phyloP scores from a whole-genome alignment of 2,329 filamentous ascomycete genomes.

The Fusarium sp. region DNA sequence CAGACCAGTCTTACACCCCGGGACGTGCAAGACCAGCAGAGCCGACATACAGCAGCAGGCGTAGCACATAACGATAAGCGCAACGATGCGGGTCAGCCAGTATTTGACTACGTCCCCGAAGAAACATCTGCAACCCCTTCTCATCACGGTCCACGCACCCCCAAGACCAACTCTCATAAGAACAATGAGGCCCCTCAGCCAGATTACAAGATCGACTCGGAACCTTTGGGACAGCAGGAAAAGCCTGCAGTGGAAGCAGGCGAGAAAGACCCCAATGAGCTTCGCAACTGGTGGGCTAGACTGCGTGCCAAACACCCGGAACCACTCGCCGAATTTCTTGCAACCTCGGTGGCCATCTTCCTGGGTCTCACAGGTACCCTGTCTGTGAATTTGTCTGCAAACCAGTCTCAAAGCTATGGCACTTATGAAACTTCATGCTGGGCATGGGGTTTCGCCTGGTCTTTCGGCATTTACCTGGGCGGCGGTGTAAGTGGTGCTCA shows the following conservation, averaged over 20 bases:
- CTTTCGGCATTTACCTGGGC: constrained; percentile 42
- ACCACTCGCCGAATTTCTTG: constrained; percentile 39
- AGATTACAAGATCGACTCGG: constrained; percentile 29
- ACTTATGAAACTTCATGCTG: constrained; percentile 41
- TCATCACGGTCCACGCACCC: not conserved
- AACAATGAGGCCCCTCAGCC: constrained; percentile 1
- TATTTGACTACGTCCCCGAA: constrained; percentile 20
- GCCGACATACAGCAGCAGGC: constrained; percentile 12
- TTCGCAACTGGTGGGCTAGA: constrained; percentile 42
- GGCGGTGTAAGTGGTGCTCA: constrained; percentile 47
- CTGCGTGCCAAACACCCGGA: constrained; percentile 37
- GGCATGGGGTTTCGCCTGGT: constrained; percentile 44
- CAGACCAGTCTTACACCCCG: constrained; percentile 1
- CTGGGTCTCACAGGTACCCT: constrained; percentile 34
- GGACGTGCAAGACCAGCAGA: constrained; percentile 14
- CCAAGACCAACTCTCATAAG: not conserved
- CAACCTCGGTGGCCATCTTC: constrained; percentile 34
- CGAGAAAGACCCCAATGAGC: constrained; percentile 21
- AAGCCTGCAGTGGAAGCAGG: constrained; percentile 25
- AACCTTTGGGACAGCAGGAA: constrained; percentile 34
- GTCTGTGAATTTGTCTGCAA: constrained; percentile 30
- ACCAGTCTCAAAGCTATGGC: constrained; percentile 26
- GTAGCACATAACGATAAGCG: constrained; percentile 15
- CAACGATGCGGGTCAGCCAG: constrained; percentile 22
- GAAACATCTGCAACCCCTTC: not conserved